A percentile compares a stretch with the other conserved stretches of the same genome.
phyloP scores from a whole-genome alignment of 2,329 filamentous ascomycete genomes.

The Cladosporium sp. region DNA sequence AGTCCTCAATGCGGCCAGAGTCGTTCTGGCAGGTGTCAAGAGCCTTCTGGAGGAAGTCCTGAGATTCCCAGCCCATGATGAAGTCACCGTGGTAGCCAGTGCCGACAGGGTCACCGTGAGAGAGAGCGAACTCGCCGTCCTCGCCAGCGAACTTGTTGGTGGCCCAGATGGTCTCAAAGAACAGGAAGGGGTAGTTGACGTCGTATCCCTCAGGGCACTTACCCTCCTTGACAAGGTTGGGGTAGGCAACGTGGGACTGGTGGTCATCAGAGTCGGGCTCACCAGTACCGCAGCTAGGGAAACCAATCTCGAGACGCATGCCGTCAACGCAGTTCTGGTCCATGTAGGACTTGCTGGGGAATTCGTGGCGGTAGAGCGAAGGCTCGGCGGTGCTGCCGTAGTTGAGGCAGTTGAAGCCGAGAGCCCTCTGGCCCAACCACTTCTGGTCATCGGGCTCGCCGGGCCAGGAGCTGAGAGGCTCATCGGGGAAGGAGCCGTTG shows the following conservation, averaged over 20 bases:
- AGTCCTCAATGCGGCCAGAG: conserved; percentile 68
- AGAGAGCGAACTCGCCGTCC: conserved; percentile 67
- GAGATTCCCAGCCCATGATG: conserved; percentile 69
- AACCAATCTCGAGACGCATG: conserved; percentile 77
- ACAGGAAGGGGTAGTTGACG: conserved; percentile 66
- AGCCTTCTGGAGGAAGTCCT: conserved; percentile 64
- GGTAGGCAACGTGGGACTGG: conserved; percentile 70
- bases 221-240: conserved; percentile 70
- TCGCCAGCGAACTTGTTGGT: conserved; percentile 61
- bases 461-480: conserved; percentile 68
- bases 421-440: conserved; percentile 70
- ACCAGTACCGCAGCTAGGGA: conserved; percentile 87
- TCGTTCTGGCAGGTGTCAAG: conserved; percentile 69
- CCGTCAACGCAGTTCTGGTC: conserved; percentile 80
- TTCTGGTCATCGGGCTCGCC: conserved; percentile 62
- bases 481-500: conserved; percentile 62
- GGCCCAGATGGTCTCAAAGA: conserved; percentile 83
- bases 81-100: conserved; percentile 74
- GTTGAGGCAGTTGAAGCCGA: conserved; percentile 95
- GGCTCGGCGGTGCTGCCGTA: conserved; percentile 64
- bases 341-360: conserved; percentile 75
- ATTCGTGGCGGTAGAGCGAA: conserved; percentile 73
- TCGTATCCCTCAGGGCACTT: conserved; percentile 67
- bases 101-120: conserved; percentile 75
- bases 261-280: conserved; percentile 53